Conservation (phyloP, 176 grass and related monocot genomes). For the Oryza nivara region DNA sequence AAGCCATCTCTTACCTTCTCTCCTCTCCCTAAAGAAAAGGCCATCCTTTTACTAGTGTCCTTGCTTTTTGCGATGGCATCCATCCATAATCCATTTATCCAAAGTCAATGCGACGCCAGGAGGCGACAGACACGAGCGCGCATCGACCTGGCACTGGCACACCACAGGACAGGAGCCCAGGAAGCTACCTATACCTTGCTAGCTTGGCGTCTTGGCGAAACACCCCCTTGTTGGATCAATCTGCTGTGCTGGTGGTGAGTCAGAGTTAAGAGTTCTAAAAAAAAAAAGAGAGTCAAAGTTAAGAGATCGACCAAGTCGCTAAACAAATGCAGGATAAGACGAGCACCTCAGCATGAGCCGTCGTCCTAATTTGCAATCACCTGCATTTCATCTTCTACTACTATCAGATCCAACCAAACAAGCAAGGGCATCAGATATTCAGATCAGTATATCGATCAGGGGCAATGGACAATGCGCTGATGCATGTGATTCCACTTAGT, state of each 20-base stretch:
- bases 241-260: constrained; percentile 8
- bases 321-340: constrained; percentile 28
- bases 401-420: neutral
- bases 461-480: neutral
- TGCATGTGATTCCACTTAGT: neutral
- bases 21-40: too few species aligned
- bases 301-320: neutral
- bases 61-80: too few species aligned
- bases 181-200: too few species aligned
- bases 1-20: too few species aligned
- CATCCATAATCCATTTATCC: too few species aligned
- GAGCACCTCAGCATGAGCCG: constrained; percentile 35
- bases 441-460: neutral
- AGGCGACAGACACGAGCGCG: too few species aligned
- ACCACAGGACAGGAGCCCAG: too few species aligned
- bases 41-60: too few species aligned
- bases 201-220: neutral
- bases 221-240: too few species aligned
- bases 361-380: neutral
- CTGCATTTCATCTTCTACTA: neutral
- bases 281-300: constrained; percentile 13
- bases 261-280: neutral
- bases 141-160: too few species aligned
- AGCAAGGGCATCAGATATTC: neutral
- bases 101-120: too few species aligned